These are phyloP conservation scores for Neoarthrinium moseri DNA, from an alignment of 2,329 filamentous ascomycete genomes.

Conservation along the genomic window DNA sequence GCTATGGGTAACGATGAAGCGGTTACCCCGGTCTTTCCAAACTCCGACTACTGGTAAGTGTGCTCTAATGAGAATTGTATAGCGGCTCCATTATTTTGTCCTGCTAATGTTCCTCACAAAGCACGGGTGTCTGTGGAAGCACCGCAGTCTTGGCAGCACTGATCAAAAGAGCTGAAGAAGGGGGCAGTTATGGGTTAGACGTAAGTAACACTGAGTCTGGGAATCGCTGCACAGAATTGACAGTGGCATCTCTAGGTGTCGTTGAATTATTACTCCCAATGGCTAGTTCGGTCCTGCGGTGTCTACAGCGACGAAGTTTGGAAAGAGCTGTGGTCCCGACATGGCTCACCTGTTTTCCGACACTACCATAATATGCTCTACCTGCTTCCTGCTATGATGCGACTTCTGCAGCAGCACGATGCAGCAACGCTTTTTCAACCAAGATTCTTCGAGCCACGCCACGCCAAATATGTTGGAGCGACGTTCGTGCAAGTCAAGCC, in stretches of 20 bases:
- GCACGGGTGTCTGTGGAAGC: conserved; percentile 41
- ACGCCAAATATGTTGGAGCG: conserved; percentile 25
- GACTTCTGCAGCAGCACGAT: conserved; percentile 36
- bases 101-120: too few species aligned
- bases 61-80: too few species aligned
- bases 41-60: conserved; percentile 26
- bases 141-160: conserved; percentile 40
- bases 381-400: conserved; percentile 36
- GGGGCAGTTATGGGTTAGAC: conserved; percentile 39
- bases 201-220: conserved; percentile 25
- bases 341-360: conserved; percentile 46
- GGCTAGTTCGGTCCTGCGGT: conserved; percentile 36
- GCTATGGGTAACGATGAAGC: conserved; percentile 35
- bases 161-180: conserved; percentile 33
- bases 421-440: conserved; percentile 39
- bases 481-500: conserved; percentile 41
- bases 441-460: conserved; percentile 42
- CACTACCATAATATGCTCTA: conserved; percentile 48
- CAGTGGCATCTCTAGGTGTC: conserved; percentile 23
- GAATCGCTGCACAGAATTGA: not conserved
- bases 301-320: conserved; percentile 42
- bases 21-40: conserved; percentile 28
- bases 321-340: conserved; percentile 43
- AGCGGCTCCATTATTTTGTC: too few species aligned
- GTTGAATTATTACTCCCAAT: conserved; percentile 41